Percentiles rank a stretch among this genome's conserved stretches.
Conservation (phyloP, 495 filamentous ascomycete genomes). For the Neurospora cerealis region DNA sequence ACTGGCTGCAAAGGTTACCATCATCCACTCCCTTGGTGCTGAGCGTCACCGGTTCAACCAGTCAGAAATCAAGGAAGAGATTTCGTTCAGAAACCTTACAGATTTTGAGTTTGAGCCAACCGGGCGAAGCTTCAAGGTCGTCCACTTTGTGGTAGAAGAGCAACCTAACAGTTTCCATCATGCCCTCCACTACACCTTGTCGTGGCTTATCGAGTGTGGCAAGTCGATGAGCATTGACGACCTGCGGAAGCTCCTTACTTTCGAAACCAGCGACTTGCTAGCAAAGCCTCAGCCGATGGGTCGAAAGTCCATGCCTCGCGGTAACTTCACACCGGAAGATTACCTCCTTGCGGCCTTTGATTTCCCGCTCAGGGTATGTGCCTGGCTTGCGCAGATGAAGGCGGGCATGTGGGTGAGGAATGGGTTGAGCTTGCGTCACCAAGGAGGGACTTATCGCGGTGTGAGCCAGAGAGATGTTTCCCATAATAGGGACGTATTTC, state of each 20-base stretch:
- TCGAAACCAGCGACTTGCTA: conserved; percentile 48
- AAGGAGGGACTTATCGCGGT: conserved; percentile 84
- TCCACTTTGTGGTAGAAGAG: conserved; percentile 78
- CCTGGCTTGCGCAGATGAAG: conserved; percentile 96
- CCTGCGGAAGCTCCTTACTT: conserved; percentile 54
- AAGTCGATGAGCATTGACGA: conserved; percentile 60
- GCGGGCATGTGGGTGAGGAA: conserved; percentile 98
- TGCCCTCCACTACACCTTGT: conserved; percentile 91
- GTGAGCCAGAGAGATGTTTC: conserved; percentile 81
- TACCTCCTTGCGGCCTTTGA: conserved; percentile 84
- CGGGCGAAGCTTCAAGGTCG: conserved; percentile 52
- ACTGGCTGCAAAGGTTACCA: conserved; percentile 62
- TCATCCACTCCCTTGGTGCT: conserved; percentile 77
- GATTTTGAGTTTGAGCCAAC: conserved; percentile 72
- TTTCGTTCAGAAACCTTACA: conserved; percentile 64
- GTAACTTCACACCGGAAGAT: conserved; percentile 54
- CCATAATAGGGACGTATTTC: conserved; percentile 89
- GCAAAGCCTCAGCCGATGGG: conserved; percentile 47
- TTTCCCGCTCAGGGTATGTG: conserved; percentile 83
- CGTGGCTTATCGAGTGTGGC: conserved; percentile 88
- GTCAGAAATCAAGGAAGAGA: conserved; percentile 78
- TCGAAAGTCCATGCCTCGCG: conserved; percentile 37
- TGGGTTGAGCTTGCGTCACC: conserved; percentile 87
- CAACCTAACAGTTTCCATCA: conserved; percentile 97
- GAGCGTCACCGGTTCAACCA: conserved; percentile 80